Base-by-base conservation (phyloP, 352 stramenopile species). In the Phytophthora macrochlamydospora region DNA sequence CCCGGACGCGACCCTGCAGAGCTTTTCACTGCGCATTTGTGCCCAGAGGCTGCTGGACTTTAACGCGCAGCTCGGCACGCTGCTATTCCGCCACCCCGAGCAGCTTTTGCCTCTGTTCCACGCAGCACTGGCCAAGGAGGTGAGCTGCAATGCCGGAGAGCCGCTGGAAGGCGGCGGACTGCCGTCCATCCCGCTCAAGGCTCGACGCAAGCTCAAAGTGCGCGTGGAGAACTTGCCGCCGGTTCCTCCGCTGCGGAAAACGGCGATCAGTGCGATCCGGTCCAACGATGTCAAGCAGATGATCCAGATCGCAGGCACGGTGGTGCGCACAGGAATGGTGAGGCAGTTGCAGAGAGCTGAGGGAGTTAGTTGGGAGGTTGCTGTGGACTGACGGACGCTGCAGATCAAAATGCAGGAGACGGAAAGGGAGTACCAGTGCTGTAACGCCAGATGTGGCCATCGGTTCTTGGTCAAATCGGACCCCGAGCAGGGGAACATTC, bases 381-480 rank as follows among this genome's bases (percentile, higher is more conserved):
- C 7, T 60, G 31, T 29, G 6, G 35, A 40, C 35, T 40, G 6
- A 40, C 35, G 35, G 35, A 31, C 69, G 48, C 32, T 24, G n/a
- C 53, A 83, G 75, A 89, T 91, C 45, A 97, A 97, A 67, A 98
- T 99, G 94, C 91, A 98, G 65, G 94, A 99, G 77, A 89, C 70
- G 7, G 75, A 86, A 53, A 76, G 93, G 28, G 78, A 91, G 43
- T 98, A 98, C 63, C 75, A 83, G 59, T 99, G 96, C 75, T 68
- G 74, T 28, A 95, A 84, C 45, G 66, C 67, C 0, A 62, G 65
- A 1, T 98, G 94, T 66, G 73, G 79, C 13, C 76, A 86, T 56
- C 74, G 70, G 12, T 98, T 98, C 72, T 56, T 87, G 9, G 87
- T 98, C 28, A 79, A 86, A 59, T 93, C 91, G 7, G 93, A 98